Percentiles rank a stretch among this genome's conserved stretches.
Evolutionary conservation across 805 yeast species (phyloP).

Genomic region (Candida vaughaniae): DNA sequence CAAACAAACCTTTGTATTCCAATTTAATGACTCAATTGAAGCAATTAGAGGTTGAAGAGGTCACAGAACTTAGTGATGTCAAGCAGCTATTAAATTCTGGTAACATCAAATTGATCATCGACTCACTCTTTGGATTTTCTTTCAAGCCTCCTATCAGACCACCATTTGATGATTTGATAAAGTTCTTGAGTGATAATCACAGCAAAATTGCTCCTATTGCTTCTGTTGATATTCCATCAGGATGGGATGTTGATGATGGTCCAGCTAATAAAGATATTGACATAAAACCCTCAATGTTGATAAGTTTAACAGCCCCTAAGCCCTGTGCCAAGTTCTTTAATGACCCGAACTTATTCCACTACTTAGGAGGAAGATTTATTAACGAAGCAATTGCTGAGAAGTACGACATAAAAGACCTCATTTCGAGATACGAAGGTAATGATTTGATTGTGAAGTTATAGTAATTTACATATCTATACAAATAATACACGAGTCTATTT

Average conservation of each 20-base stretch:
- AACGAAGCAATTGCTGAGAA: constrained; percentile 62
- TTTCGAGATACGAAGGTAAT: constrained; percentile 27
- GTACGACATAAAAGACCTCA: constrained; percentile 61
- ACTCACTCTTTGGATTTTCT: constrained; percentile 90
- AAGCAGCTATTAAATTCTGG: constrained; percentile 13
- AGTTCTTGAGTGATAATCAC: constrained; percentile 27
- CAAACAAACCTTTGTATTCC: constrained; percentile 53
- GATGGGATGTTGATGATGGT: constrained; percentile 95
- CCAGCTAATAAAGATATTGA: constrained; percentile 43
- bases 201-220: constrained; percentile 59
- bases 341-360: constrained; percentile 48
- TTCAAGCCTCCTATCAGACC: constrained; percentile 84
- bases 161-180: constrained; percentile 58
- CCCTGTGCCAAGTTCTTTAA: constrained; percentile 65
- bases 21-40: constrained; percentile 66
- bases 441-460: constrained; percentile 37
- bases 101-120: constrained; percentile 51
- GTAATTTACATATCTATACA: not conserved
- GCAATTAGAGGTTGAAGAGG: constrained; percentile 59
- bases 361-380: constrained; percentile 89
- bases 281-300: constrained; percentile 64
- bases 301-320: constrained; percentile 92
- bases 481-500: no score
- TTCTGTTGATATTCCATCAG: constrained; percentile 90
- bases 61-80: constrained; percentile 39